These are phyloP conservation scores for Acephala macrosclerotiorum DNA, from an alignment of 2,329 filamentous ascomycete species.

Conservation along the genomic window DNA sequence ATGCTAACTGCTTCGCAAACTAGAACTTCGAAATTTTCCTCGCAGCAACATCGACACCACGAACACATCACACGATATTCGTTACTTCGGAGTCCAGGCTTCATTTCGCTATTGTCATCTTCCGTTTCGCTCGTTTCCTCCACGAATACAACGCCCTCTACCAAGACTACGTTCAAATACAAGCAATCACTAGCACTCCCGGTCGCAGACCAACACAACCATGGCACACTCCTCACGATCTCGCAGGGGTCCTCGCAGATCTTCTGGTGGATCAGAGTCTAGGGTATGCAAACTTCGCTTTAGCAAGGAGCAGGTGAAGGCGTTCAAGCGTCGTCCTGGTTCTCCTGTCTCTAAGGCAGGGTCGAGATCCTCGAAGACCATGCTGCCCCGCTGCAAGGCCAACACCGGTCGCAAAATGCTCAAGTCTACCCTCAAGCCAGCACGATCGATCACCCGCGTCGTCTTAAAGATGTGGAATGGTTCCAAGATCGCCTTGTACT, in stretches of 20 bases:
- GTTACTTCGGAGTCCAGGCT: neutral
- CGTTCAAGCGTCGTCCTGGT: neutral
- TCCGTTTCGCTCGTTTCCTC: neutral
- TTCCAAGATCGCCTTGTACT: slow-evolving; percentile 2
- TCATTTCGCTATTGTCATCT: neutral
- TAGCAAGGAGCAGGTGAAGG: neutral
- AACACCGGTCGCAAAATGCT: neutral
- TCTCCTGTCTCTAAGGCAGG: neutral
- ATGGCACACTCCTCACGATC: neutral
- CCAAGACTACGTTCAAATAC: neutral
- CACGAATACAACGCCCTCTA: neutral
- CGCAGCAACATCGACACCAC: neutral
- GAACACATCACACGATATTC: neutral
- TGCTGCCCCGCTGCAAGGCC: neutral
- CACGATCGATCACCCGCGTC: neutral
- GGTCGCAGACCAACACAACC: neutral
- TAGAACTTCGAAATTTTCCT: neutral
- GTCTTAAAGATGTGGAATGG: slow-evolving; percentile 2
- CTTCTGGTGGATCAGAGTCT: neutral
- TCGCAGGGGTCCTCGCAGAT: neutral
- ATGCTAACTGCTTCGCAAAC: neutral
- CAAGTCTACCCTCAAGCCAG: neutral
- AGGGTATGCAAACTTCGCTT: neutral
- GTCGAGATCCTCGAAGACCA: neutral
- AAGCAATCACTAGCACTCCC: neutral